Conservation (phyloP, 2,329 filamentous ascomycete genomes). For the Pyricularia sp. region DNA sequence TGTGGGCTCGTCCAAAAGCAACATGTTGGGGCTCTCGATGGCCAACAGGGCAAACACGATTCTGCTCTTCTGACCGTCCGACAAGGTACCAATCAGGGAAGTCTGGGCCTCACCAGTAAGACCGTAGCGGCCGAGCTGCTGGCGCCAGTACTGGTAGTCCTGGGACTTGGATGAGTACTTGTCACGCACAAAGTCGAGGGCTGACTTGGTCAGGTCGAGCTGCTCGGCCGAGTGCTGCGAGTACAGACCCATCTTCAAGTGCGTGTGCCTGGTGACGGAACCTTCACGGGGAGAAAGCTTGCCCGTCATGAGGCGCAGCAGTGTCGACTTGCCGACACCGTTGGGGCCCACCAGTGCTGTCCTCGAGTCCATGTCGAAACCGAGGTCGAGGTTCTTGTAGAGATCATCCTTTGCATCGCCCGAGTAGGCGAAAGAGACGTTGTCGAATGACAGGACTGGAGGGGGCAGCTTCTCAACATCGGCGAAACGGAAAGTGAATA, state of each 20-base stretch:
- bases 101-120: slow-evolving; percentile 89
- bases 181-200: slow-evolving; percentile 93
- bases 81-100: slow-evolving; percentile 92
- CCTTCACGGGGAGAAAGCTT: slow-evolving; percentile 78
- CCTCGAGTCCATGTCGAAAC: slow-evolving; percentile 99
- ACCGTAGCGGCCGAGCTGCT: slow-evolving; percentile 91
- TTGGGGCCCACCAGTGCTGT: slow-evolving; percentile 95
- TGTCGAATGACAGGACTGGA: slow-evolving; percentile 88
- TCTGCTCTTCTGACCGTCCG: slow-evolving; percentile 94
- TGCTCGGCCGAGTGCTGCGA: slow-evolving; percentile 97
- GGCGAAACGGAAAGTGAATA: slow-evolving; percentile 97
- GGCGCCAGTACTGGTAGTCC: slow-evolving; percentile 99
- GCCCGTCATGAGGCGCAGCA: slow-evolving; percentile 92
- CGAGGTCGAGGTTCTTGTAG: slow-evolving; percentile 92
- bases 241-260: slow-evolving; percentile 97
- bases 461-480: slow-evolving; percentile 99
- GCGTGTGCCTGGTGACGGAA: slow-evolving; percentile 79
- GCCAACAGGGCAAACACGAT: slow-evolving; percentile 95
- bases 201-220: slow-evolving; percentile 94
- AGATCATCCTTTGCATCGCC: slow-evolving; percentile 80
- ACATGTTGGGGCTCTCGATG: slow-evolving; percentile 94
- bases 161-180: slow-evolving; percentile 83
- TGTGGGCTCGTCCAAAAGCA: slow-evolving; percentile 94
- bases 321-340: slow-evolving; percentile 96
- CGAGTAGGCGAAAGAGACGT: slow-evolving; percentile 97